Evolutionary conservation across 2,329 filamentous ascomycete genomes (phyloP), one percentile per base, ranked within the genome.

Genomic region (Torrubiella hemipterigena): DNA sequence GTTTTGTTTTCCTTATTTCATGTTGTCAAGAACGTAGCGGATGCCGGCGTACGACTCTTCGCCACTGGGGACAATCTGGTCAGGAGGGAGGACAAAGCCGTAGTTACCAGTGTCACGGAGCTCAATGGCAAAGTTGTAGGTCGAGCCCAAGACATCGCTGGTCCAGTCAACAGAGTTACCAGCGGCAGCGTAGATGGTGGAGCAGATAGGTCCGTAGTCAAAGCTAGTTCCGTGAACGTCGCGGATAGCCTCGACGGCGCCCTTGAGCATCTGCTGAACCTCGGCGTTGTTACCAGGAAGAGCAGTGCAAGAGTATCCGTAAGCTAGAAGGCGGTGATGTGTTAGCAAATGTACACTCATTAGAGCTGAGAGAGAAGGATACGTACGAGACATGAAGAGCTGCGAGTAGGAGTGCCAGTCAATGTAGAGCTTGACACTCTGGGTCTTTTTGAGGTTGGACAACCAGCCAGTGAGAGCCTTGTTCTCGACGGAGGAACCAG

Each of bases 321-420:
- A 78, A 2, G 69, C 59, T 37, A 43, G 58, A 35, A 72, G 61
- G 34, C 69, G 58, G 22, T 63, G 51, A 39, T 72, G 64, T 10
- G 59, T 61, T 50, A 72, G 74, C 10, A 2, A 7, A 18, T 16
- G 7, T 35, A 27, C 23, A 23, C 22, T 16, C 7, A 12, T 7
- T 17, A 11, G n/a, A 7, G 25, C 30, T 7, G 20, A 69, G 47
- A 3, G 65, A 62, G 40, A 68, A 56, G 40, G 11, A n/a, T n/a
- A 77, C 66, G 53, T 69, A 77, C 47, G 71, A 69, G 55, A 61
- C 49, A 73, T 65, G 36, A 77, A 64, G 19, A 71, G 56, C 34
- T 79, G 73, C 9, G 63, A 67, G 52, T 77, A 81, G 0, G 70
- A 64, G 52, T 81, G 76, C 46, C 69, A 72, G 51, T 81, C 76